Conservation (phyloP, 1,284 basidiomycete species). For the Apiotrichum gracile region DNA sequence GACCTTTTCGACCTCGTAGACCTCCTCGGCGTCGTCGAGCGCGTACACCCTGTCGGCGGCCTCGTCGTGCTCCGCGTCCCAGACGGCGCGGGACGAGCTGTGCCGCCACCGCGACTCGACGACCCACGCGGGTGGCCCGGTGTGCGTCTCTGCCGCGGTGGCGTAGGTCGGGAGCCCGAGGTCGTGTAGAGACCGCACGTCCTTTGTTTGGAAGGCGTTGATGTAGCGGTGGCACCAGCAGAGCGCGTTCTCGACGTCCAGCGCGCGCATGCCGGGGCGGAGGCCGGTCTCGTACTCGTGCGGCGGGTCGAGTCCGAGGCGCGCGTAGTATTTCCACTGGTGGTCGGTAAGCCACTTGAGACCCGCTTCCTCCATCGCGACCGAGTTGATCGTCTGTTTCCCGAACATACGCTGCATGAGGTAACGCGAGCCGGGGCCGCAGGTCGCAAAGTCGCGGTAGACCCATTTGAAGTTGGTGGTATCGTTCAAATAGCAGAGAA, state of each 20-base stretch:
- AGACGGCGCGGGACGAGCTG: conserved; percentile 6
- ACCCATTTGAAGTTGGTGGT: conserved; percentile 13
- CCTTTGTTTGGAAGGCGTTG: conserved; percentile 5
- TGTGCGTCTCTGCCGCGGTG: conserved; percentile 1
- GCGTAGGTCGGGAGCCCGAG: conserved; percentile 12
- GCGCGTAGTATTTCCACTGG: conserved; percentile 28
- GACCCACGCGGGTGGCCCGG: conserved; percentile 23
- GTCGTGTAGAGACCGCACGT: conserved; percentile 10
- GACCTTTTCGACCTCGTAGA: conserved; percentile 31
- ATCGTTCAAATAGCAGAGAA: conserved; percentile 26
- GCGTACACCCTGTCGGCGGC: not conserved
- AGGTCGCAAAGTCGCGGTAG: conserved; percentile 29
- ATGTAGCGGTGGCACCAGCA: conserved; percentile 36
- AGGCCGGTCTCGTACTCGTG: conserved; percentile 22
- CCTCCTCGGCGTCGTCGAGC: conserved; percentile 10
- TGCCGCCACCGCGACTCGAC: conserved; percentile 15
- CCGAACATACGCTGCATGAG: conserved; percentile 27
- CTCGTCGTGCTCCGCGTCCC: conserved; percentile 17
- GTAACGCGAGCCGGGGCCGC: conserved; percentile 25
- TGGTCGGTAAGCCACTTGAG: conserved; percentile 31
- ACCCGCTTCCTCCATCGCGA: conserved; percentile 27
- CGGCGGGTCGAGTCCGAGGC: conserved; percentile 25
- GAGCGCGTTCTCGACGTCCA: conserved; percentile 33
- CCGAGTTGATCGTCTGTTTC: conserved; percentile 15
- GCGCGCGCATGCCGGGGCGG: conserved; percentile 23